Base-by-base conservation (phyloP, 345 rosid genomes). In the Kandelia obovata region DNA sequence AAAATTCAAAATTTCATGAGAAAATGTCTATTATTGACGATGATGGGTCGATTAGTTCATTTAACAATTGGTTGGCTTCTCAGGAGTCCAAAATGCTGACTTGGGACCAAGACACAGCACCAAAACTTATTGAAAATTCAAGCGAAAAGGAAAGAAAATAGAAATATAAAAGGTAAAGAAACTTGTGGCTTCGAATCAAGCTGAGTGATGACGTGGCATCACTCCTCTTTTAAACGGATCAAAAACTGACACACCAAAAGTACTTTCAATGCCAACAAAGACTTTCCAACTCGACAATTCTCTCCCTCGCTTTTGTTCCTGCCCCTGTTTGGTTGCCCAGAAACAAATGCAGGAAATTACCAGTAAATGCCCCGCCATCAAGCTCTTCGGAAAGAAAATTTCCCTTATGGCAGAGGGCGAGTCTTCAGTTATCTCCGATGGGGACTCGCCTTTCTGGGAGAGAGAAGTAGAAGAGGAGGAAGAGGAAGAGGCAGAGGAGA, bases 181-280 rank as follows among this genome's bases (percentile, higher is more conserved):
- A 85, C 90, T 79, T 88, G 96, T 90, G 96, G 98, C 95, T 87
- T 81, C 80, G 83, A 88, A 92, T 84, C 28, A 31, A 82, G 75
- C 64, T 13, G n/a, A 59, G 58, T 26, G 83, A 88, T 86, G 88
- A 88, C 87, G 87, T 89, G 98, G 84, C 85, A 64, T 73, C 81
- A 72, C 82, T 78, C 78, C 82, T 78, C 76, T n/a, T 83, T 81
- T 80, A 81, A 81, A 83, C 87, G 81, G 89, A 85, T 92, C 93
- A 79, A 83, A 82, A 83, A 52, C 87, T 61, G 57, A 31, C 76
- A 78, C 32, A 53, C 62, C 70, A 25, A 25, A 61, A 65, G 53
- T 62, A 26, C n/a, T 26, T 35, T 67, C 57, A 13, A 10, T 55
- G 76, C 84, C 79, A 78, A 35, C 83, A 46, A 65, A 72, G 70